Conservation (phyloP, 2,329 filamentous ascomycete genomes). For the Graphilbum fragrans region DNA sequence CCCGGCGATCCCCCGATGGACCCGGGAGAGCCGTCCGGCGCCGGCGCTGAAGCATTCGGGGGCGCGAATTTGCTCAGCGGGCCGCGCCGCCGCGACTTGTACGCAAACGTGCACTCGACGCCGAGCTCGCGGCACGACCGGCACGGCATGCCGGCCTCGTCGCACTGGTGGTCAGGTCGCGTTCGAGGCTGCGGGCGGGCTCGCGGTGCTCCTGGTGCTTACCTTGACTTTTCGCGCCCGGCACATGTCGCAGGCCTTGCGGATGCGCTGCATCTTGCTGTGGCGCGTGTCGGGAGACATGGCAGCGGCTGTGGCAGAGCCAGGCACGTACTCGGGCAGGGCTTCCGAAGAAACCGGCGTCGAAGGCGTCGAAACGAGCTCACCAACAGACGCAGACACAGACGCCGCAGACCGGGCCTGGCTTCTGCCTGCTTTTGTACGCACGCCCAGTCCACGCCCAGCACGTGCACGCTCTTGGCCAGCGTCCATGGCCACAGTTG, state of each 20-base stretch:
- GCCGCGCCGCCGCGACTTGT: conserved; percentile 45
- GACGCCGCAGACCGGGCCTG: too few relatives aligned
- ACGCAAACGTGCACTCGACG: conserved; percentile 45
- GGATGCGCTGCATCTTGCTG: conserved; percentile 29
- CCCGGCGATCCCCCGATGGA: conserved; percentile 5
- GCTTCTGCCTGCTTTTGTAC: too few relatives aligned
- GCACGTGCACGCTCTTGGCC: too few relatives aligned
- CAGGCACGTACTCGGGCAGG: too few relatives aligned
- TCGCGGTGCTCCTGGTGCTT: conserved; percentile 1
- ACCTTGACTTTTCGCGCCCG: conserved; percentile 50
- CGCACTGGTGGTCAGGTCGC: conserved; percentile 3
- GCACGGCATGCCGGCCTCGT: conserved; percentile 19
- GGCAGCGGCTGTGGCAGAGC: not conserved
- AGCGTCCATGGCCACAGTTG: too few relatives aligned
- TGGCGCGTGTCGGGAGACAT: not conserved
- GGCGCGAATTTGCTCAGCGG: conserved; percentile 45
- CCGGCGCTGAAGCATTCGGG: too few relatives aligned
- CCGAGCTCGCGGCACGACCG: conserved; percentile 43
- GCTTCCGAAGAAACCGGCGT: too few relatives aligned
- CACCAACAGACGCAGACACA: too few relatives aligned
- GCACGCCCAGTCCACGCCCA: too few relatives aligned
- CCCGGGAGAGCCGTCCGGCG: too few relatives aligned
- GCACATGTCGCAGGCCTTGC: conserved; percentile 49
- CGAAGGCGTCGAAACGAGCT: too few relatives aligned
- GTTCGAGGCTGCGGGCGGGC: too few relatives aligned